phyloP scores from a whole-genome alignment of 169 alveolate genomes.

The Neospora caninum region DNA sequence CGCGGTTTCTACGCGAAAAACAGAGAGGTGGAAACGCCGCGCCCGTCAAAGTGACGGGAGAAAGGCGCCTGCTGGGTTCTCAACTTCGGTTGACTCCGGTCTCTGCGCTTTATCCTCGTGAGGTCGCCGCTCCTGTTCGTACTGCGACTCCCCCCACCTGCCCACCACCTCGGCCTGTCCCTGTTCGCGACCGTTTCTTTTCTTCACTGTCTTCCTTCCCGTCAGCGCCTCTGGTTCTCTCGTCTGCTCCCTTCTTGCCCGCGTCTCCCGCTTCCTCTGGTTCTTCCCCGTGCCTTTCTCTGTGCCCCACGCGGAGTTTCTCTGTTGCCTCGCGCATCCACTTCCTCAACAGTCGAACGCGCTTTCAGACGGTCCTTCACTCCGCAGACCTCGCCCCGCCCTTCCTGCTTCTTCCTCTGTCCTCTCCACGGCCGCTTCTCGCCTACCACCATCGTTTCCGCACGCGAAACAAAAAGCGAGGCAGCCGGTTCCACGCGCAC shows the following conservation, averaged over 20 bases:
- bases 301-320: background rate
- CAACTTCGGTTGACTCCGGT: too few relatives aligned
- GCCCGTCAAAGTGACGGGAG: too few relatives aligned
- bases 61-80: too few relatives aligned
- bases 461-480: background rate
- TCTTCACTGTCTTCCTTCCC: background rate
- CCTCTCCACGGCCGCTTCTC: background rate
- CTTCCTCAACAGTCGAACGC: slow-evolving; percentile 9
- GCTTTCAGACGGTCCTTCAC: background rate
- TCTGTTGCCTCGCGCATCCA: background rate
- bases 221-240: background rate
- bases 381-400: background rate
- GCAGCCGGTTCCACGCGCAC: slow-evolving; percentile 19
- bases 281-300: background rate
- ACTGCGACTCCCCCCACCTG: too few relatives aligned
- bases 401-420: background rate
- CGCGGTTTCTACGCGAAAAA: too few relatives aligned
- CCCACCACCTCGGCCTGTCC: too few relatives aligned
- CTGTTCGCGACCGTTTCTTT: too few relatives aligned
- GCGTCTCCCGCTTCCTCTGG: background rate
- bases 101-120: too few relatives aligned
- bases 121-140: too few relatives aligned
- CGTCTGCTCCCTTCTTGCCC: background rate
- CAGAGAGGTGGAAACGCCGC: too few relatives aligned
- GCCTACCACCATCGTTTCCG: slow-evolving; percentile 18